These are phyloP conservation scores for Leishmania tarentolae DNA, from an alignment of 208 protist species.

Conservation along the genomic window DNA sequence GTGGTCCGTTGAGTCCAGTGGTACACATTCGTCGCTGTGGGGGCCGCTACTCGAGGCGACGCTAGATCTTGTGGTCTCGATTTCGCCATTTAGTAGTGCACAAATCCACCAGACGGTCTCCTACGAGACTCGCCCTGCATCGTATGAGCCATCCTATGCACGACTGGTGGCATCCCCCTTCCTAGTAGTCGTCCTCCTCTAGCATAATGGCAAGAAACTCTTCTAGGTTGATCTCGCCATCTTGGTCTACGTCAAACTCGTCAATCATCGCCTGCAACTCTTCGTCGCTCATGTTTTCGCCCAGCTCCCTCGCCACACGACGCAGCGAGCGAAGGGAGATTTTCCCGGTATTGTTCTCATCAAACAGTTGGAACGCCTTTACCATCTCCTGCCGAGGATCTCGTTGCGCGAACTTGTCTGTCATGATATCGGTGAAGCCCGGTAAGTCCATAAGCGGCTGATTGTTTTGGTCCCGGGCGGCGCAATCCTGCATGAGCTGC, in stretches of 20 bases:
- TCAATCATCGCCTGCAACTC: conserved; percentile 98
- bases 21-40: not conserved
- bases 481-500: conserved; percentile 88
- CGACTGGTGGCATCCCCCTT: not conserved
- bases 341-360: conserved; percentile 95
- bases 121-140: not conserved
- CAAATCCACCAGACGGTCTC: not conserved
- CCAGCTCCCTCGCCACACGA: conserved; percentile 93
- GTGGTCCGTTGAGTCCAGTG: not conserved
- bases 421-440: conserved; percentile 95
- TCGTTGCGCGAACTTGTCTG: conserved; percentile 90
- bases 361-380: conserved; percentile 97
- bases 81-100: not conserved
- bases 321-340: conserved; percentile 95
- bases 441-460: conserved; percentile 90
- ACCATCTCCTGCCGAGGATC: conserved; percentile 95
- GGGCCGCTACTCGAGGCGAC: not conserved
- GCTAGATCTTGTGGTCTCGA: not conserved
- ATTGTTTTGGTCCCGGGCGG: conserved; percentile 77
- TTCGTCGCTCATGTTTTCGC: conserved; percentile 96
- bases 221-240: conserved; percentile 95
- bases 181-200: conserved; percentile 90
- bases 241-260: conserved; percentile 96
- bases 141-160: not conserved
- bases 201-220: conserved; percentile 97